Conservation (phyloP, 352 stramenopile species). For the Phytophthora rubi region DNA sequence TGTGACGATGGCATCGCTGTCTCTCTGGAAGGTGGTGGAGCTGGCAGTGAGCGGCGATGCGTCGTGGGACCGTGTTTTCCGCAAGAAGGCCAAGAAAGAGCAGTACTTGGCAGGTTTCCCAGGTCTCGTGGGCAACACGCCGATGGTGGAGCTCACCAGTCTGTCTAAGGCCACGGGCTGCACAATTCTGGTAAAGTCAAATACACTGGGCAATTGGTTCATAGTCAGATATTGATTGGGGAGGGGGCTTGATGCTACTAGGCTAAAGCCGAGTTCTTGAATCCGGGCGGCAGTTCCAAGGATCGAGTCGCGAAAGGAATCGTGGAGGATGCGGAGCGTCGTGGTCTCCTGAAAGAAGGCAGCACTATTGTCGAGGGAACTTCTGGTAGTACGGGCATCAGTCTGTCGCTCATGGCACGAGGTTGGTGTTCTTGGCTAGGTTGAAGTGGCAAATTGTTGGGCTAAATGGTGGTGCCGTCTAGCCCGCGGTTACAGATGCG, state of each 20-base stretch:
- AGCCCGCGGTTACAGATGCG: constrained; percentile 93
- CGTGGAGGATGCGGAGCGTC: constrained; percentile 92
- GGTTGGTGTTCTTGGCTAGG: constrained; percentile 36
- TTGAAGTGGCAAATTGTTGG: constrained; percentile 2
- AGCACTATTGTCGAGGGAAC: constrained; percentile 98
- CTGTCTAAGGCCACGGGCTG: constrained; percentile 92
- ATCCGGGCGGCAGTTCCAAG: constrained; percentile 97
- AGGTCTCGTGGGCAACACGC: constrained; percentile 93
- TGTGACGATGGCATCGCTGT: constrained; percentile 67
- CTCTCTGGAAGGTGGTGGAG: constrained; percentile 75
- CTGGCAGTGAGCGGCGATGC: constrained; percentile 29
- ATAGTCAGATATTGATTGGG: constrained; percentile 1
- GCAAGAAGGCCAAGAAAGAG: constrained; percentile 37
- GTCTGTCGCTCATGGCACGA: constrained; percentile 93
- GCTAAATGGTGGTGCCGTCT: background rate
- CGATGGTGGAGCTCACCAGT: constrained; percentile 89
- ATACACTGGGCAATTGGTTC: background rate
- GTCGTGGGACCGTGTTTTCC: constrained; percentile 16
- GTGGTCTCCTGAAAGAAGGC: constrained; percentile 86
- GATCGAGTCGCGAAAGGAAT: constrained; percentile 96
- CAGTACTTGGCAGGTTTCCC: constrained; percentile 60
- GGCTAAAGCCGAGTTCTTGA: constrained; percentile 97
- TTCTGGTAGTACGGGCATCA: constrained; percentile 98
- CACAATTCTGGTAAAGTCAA: constrained; percentile 75
- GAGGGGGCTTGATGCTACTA: constrained; percentile 24